phyloP scores from a whole-genome alignment of 345 rosid species.

The Ailanthus altissimus region DNA sequence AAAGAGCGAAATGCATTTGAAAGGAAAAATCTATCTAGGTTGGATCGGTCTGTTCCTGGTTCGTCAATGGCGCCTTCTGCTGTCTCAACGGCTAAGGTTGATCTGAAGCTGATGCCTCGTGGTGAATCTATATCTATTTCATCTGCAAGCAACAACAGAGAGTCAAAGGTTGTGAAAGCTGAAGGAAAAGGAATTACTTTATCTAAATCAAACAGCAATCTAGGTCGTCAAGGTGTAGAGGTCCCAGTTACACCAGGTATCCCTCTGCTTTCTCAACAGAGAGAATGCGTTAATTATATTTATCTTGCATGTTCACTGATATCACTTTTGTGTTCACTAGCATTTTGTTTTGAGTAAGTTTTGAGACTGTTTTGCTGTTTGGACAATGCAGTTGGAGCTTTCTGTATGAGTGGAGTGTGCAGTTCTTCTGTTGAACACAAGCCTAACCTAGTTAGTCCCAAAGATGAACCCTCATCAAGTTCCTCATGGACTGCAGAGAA shows the following conservation, averaged over 20 bases:
- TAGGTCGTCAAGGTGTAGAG: conserved; percentile 54
- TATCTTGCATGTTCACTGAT: background rate
- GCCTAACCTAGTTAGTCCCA: conserved; percentile 45
- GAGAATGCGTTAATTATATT: background rate
- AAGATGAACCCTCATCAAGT: conserved; percentile 65
- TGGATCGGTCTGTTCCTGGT: conserved; percentile 34
- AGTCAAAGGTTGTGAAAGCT: conserved; percentile 48
- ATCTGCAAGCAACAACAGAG: conserved; percentile 49
- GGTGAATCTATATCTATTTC: conserved; percentile 44
- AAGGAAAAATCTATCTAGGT: conserved; percentile 43
- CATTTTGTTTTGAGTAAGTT: conserved; percentile 14
- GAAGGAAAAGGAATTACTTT: conserved; percentile 62
- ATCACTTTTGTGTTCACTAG: background rate
- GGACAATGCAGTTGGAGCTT: conserved; percentile 49
- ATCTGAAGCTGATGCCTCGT: conserved; percentile 57
- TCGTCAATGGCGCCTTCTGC: conserved; percentile 39
- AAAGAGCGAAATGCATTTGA: conserved; percentile 53
- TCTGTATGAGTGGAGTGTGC: conserved; percentile 40
- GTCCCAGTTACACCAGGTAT: conserved; percentile 56
- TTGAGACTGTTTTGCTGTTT: conserved; percentile 13
- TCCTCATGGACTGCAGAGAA: conserved; percentile 57
- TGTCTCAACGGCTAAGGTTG: conserved; percentile 43
- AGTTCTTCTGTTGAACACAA: conserved; percentile 48
- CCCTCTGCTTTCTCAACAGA: conserved; percentile 20
- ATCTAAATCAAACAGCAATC: conserved; percentile 53